Evolutionary conservation across 257 asterid species (phyloP).

Genomic region (Craterostigma plantagineum): DNA sequence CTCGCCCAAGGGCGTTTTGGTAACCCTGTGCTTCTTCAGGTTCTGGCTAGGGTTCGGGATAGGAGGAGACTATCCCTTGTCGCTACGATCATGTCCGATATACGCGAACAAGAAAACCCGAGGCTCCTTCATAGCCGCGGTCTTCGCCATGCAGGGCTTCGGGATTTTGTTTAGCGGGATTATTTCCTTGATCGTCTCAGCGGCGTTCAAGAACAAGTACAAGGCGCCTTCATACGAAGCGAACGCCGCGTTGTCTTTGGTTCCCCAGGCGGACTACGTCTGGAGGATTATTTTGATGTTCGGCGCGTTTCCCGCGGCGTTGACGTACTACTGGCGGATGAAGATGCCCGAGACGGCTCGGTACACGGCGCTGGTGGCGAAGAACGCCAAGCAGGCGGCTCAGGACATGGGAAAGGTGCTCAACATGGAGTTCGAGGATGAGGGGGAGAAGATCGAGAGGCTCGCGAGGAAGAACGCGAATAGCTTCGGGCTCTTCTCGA

Average conservation of each 20-base stretch:
- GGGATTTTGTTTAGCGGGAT: slow-evolving; percentile 15
- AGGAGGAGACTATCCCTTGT: slow-evolving; percentile 17
- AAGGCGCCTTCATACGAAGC: slow-evolving; percentile 14
- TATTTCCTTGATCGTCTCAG: slow-evolving; percentile 7
- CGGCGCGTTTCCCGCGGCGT: slow-evolving; percentile 12
- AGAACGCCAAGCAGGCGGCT: slow-evolving; percentile 13
- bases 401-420: slow-evolving; percentile 13
- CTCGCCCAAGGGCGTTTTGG: slow-evolving; percentile 10
- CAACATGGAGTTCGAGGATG: slow-evolving; percentile 12
- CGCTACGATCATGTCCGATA: slow-evolving; percentile 23
- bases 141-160: slow-evolving; percentile 20
- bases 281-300: slow-evolving; percentile 15
- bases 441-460: slow-evolving; percentile 2
- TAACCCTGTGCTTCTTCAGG: slow-evolving; percentile 17
- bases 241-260: slow-evolving; percentile 11
- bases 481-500: slow-evolving; percentile 11
- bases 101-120: slow-evolving; percentile 18
- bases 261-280: slow-evolving; percentile 16
- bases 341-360: slow-evolving; percentile 21
- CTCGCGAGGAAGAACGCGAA: not conserved
- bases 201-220: slow-evolving; percentile 7
- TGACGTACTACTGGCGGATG: slow-evolving; percentile 9
- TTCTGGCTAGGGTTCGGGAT: slow-evolving; percentile 23
- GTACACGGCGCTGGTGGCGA: slow-evolving; percentile 13
- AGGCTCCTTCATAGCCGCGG: slow-evolving; percentile 14